phyloP scores from a whole-genome alignment of 208 protist species.

The Acanthamoeba lugdunensis region DNA sequence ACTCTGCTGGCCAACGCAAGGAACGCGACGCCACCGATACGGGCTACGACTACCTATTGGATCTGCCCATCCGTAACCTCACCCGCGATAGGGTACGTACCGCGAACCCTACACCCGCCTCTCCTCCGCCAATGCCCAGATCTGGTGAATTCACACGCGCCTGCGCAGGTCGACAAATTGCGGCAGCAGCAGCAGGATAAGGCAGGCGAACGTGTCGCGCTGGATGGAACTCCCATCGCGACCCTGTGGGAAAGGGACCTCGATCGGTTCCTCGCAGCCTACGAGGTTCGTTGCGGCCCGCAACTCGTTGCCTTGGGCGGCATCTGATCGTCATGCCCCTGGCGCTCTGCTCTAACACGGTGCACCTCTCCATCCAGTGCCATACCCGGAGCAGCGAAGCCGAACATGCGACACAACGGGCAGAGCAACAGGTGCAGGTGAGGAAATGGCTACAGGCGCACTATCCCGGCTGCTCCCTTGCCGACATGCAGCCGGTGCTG shows the following conservation, averaged over 20 bases:
- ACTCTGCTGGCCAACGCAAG: conserved; percentile 86
- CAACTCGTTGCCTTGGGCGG: neutral
- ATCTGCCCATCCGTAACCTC: conserved; percentile 96
- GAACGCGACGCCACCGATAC: conserved; percentile 85
- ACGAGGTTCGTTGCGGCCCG: neutral
- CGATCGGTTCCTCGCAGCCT: conserved; percentile 23
- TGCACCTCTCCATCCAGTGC: no score
- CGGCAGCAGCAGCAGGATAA: conserved; percentile 48
- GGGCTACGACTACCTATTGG: conserved; percentile 98
- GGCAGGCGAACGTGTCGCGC: conserved; percentile 26
- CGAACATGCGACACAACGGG: no score
- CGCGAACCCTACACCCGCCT: no score
- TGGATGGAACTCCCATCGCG: conserved; percentile 29
- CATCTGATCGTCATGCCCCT: no score
- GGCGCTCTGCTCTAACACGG: no score
- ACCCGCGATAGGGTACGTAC: conserved; percentile 95
- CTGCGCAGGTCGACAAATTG: conserved; percentile 48
- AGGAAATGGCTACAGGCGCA: no score
- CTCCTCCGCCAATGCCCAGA: no score
- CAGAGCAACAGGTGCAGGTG: no score
- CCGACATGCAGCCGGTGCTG: no score
- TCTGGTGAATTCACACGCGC: neutral
- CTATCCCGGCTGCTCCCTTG: no score
- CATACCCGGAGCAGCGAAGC: no score
- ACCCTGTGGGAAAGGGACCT: conserved; percentile 53